These are phyloP conservation scores for Symmetrospora coprosmae DNA, from an alignment of 768 basidiomycete genomes.

Conservation along the genomic window DNA sequence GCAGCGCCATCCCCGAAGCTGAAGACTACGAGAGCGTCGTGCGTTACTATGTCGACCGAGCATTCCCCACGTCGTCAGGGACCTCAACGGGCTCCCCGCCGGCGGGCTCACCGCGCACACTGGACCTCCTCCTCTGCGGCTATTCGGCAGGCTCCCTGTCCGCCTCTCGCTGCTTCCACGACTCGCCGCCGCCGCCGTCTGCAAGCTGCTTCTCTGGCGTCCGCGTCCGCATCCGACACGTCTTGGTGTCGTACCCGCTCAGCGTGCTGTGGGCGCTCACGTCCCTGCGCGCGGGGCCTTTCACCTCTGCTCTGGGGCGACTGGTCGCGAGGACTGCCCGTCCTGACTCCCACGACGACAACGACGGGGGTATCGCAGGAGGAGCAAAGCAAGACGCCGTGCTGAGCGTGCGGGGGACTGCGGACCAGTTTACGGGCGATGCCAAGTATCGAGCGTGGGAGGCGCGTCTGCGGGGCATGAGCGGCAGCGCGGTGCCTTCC, in stretches of 20 bases:
- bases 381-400: not conserved
- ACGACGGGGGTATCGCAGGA: not conserved
- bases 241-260: constrained; percentile 31
- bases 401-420: constrained; percentile 21
- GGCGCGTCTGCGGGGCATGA: not conserved
- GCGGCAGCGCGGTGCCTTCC: not conserved
- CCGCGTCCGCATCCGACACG: constrained; percentile 10
- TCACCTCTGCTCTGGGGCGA: not conserved
- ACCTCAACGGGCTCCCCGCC: not conserved
- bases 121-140: constrained; percentile 22
- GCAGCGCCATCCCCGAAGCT: constrained; percentile 20
- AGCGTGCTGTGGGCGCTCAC: constrained; percentile 31
- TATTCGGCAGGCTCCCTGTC: constrained; percentile 30
- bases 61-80: not conserved
- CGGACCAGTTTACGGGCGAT: constrained; percentile 26
- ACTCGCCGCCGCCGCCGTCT: not conserved
- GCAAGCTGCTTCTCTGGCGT: too few relatives aligned
- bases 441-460: constrained; percentile 22
- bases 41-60: constrained; percentile 15
- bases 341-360: too few relatives aligned
- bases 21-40: constrained; percentile 24
- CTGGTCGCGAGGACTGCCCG: too few relatives aligned
- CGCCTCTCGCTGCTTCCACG: constrained; percentile 18
- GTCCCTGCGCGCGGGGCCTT: constrained; percentile 1
- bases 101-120: not conserved